Evolutionary conservation across 129 eudicot genomes (phyloP).

Genomic region (Pulicaria dysenterica): DNA sequence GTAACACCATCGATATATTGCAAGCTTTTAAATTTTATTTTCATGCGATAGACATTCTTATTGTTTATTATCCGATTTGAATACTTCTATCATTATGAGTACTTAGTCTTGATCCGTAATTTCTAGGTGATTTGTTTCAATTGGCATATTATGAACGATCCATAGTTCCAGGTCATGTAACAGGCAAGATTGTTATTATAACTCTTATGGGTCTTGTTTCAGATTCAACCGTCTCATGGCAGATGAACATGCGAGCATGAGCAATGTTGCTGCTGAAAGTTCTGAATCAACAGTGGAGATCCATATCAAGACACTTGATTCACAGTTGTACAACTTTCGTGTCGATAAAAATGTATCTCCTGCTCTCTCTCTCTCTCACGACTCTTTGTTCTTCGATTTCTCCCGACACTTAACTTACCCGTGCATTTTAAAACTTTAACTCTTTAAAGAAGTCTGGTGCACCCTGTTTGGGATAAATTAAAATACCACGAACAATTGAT

Average conservation of each 20-base stretch:
- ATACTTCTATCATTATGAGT: no score
- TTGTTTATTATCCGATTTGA: no score
- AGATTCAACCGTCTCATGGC: conserved; percentile 52
- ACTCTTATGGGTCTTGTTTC: conserved; percentile 12
- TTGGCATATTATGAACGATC: not conserved
- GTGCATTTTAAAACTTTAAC: not conserved
- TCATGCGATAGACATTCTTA: no score
- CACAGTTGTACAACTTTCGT: conserved; percentile 60
- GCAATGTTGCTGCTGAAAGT: conserved; percentile 52
- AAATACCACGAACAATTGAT: not conserved
- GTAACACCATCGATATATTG: no score
- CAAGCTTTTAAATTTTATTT: no score
- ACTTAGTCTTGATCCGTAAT: no score
- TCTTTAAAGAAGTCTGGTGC: not conserved
- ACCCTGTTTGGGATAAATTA: not conserved
- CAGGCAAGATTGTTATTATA: not conserved
- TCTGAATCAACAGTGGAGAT: conserved; percentile 74
- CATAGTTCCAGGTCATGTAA: not conserved
- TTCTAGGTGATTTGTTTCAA: no score
- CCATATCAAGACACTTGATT: conserved; percentile 90
- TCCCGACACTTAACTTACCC: not conserved
- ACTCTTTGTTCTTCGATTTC: not conserved
- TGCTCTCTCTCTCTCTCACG: not conserved
- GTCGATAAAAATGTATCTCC: conserved; percentile 70
- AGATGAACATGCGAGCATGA: conserved; percentile 55